A percentile compares a stretch with the other conserved stretches of the same genome.
These are phyloP conservation scores for Spergularia bocconei DNA, from an alignment of 148 eudicot genomes.

Conservation along the genomic window DNA sequence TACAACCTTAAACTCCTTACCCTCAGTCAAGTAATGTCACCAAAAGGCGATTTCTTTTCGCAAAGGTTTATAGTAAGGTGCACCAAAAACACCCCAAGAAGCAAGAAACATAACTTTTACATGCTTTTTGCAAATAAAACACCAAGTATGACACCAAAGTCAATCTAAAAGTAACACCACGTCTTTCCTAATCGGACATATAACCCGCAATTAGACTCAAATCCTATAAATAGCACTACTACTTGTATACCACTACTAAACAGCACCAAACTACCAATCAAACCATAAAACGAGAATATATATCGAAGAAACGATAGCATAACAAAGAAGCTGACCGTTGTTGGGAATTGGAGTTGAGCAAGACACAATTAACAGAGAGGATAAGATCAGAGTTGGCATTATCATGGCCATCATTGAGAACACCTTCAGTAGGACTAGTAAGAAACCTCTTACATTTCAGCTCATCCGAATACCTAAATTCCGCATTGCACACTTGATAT, in stretches of 20 bases:
- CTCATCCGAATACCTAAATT: conserved; percentile 67
- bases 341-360: conserved; percentile 55
- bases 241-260: background rate
- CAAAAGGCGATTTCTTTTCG: too few species aligned
- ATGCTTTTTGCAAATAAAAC: too few species aligned
- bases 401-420: conserved; percentile 84
- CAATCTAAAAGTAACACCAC: background rate
- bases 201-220: background rate
- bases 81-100: too few species aligned
- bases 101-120: too few species aligned
- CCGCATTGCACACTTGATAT: conserved; percentile 80
- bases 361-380: conserved; percentile 56
- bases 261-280: too few species aligned
- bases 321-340: conserved; percentile 45
- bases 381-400: conserved; percentile 92
- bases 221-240: background rate
- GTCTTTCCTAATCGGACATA: background rate
- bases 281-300: too few species aligned
- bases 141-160: too few species aligned
- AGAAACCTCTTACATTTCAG: conserved; percentile 79
- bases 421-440: conserved; percentile 85
- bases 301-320: background rate
- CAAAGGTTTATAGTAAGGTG: too few species aligned
- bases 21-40: too few species aligned
- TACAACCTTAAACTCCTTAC: too few species aligned